A percentile compares a stretch with the other conserved stretches of the same genome.
Conservation (phyloP, 768 basidiomycete species). For the Nidula microcarpa region DNA sequence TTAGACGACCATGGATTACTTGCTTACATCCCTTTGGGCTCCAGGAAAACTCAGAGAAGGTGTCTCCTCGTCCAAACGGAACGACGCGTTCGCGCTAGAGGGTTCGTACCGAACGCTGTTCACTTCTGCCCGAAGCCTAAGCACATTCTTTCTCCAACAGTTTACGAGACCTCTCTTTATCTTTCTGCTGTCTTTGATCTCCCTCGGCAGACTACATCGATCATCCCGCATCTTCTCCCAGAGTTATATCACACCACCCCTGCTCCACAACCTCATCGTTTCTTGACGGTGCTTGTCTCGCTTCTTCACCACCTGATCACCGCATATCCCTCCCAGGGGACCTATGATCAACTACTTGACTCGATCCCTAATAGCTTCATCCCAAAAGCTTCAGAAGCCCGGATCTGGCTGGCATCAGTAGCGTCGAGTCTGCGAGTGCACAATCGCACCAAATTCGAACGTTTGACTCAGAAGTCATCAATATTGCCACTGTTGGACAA, state of each 20-base stretch:
- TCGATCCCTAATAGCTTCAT: conserved; percentile 38
- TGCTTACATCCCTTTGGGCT: not conserved
- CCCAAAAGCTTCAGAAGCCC: conserved; percentile 25
- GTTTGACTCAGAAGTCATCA: conserved; percentile 29
- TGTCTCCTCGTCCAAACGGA: conserved; percentile 54
- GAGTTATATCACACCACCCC: conserved; percentile 33
- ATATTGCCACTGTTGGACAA: conserved; percentile 15
- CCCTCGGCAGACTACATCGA: conserved; percentile 56
- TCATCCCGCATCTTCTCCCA: conserved; percentile 58
- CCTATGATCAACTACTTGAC: conserved; percentile 44
- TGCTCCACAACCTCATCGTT: conserved; percentile 16
- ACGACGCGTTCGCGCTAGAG: conserved; percentile 63
- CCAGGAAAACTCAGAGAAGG: conserved; percentile 79
- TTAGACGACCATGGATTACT: not conserved
- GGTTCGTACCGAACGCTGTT: conserved; percentile 35
- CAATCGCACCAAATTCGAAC: conserved; percentile 53
- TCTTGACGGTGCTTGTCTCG: conserved; percentile 38
- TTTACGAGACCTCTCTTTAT: conserved; percentile 71
- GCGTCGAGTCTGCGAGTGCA: conserved; percentile 47
- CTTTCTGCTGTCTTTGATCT: conserved; percentile 62
- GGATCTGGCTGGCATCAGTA: conserved; percentile 51
- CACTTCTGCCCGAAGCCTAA: not conserved
- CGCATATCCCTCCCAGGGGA: conserved; percentile 62
- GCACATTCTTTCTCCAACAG: conserved; percentile 26
- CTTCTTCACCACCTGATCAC: conserved; percentile 56